phyloP scores from a whole-genome alignment of 2,329 filamentous ascomycete species.

The Penicillium janthinellum region DNA sequence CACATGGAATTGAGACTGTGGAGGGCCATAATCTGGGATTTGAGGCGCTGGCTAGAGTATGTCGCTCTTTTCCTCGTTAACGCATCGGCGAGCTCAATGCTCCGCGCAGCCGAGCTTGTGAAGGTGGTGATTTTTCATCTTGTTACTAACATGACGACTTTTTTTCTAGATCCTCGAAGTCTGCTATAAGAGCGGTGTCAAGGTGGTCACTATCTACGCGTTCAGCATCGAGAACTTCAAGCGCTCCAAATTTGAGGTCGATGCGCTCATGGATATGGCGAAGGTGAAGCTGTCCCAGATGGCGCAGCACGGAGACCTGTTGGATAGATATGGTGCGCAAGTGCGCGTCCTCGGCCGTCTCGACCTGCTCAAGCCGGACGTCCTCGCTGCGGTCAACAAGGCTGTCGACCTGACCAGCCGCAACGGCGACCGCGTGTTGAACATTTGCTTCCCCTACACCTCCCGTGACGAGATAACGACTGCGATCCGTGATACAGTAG shows the following conservation, averaged over 20 bases:
- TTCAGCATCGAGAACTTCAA: slow-evolving; percentile 99
- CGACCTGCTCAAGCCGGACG: slow-evolving; percentile 81
- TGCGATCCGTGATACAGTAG: slow-evolving; percentile 82
- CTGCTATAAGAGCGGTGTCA: slow-evolving; percentile 96
- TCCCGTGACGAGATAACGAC: slow-evolving; percentile 93
- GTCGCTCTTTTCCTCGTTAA: slow-evolving; percentile 31
- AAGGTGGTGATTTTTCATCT: background rate
- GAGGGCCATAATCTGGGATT: slow-evolving; percentile 96
- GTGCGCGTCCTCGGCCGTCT: slow-evolving; percentile 84
- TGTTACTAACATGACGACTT: slow-evolving; percentile 1
- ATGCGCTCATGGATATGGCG: slow-evolving; percentile 95
- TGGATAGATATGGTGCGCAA: slow-evolving; percentile 88
- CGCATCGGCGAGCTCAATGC: background rate
- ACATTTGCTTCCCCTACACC: slow-evolving; percentile 98
- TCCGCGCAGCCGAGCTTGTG: slow-evolving; percentile 3
- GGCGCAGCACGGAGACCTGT: slow-evolving; percentile 86
- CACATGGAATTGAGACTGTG: slow-evolving; percentile 90
- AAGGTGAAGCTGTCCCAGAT: slow-evolving; percentile 93
- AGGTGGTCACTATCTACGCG: slow-evolving; percentile 95
- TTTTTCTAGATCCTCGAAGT: slow-evolving; percentile 78
- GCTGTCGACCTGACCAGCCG: slow-evolving; percentile 84
- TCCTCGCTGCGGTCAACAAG: slow-evolving; percentile 82
- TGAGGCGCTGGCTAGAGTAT: slow-evolving; percentile 83
- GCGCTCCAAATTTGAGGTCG: slow-evolving; percentile 91
- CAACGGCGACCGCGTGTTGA: slow-evolving; percentile 78